Base-by-base conservation (phyloP, 441 rosid species). In the Erodium moschatum region DNA sequence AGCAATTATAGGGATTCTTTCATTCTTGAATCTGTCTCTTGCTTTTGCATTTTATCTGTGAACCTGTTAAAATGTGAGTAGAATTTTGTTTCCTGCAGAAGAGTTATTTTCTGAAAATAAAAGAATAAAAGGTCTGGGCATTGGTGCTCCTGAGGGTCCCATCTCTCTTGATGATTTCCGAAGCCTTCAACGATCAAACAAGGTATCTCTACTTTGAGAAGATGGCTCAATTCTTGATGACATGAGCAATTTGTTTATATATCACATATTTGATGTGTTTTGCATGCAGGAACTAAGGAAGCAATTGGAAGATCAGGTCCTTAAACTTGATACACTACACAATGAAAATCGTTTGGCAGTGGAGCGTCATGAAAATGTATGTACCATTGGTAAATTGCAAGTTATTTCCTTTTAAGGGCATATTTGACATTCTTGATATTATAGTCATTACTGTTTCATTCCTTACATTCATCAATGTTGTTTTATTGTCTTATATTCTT, bases 71-170 rank as follows among this genome's bases (percentile, higher is more conserved):
- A 20, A n/a, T 65, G 68, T 16, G 35, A 9, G 29, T 15, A 40
- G 50, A 54, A 13, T 64, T 50, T 56, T 31, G 46, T 62, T 29
- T 5, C 76, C 56, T 40, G 73, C 83, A 89, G 97, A 87, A 78
- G 97, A 87, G 69, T 52, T 80, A 75, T 68, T 68, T 69, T 72
- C 77, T 64, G 92, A 89, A 72, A 85, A 64, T 76, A 91, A 94
- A 81, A 89, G 94, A 75, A 75, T 83, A 42, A 94, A 91, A 77
- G 96, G 96, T 31, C 83, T 89, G 70, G 98, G 96, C 66, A 87
- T 91, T 78, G 88, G 96, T 82, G 94, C 93, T 83, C 89, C 89
- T 31, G 93, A 89, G 74, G 98, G 96, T 74, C 98, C 98, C 69
- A 72, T 91, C 78, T 94, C 93, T 69, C 89, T 94, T 71, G 96